Conservation (phyloP, 2,329 filamentous ascomycete genomes). For the Alternaria triticimaculans region DNA sequence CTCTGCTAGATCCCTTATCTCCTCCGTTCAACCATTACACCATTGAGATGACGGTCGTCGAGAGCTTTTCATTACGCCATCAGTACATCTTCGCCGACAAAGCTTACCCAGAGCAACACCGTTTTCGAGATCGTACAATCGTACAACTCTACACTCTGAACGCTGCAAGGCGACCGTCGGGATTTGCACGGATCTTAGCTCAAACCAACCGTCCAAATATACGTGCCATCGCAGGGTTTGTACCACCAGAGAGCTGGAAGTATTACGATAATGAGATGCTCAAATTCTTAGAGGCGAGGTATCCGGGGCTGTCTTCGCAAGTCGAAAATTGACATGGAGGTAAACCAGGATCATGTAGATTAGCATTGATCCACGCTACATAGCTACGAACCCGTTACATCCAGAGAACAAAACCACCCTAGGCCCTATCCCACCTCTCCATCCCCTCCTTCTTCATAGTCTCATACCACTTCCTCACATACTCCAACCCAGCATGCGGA, state of each 20-base stretch:
- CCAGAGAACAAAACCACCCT: too few species aligned
- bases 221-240: not conserved
- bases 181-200: not conserved
- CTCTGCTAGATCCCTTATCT: too few species aligned
- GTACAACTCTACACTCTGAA: not conserved
- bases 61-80: too few species aligned
- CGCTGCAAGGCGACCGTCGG: not conserved
- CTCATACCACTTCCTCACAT: conserved; percentile 55
- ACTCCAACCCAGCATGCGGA: conserved; percentile 53
- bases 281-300: not conserved
- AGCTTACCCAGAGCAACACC: too few species aligned
- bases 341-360: too few species aligned
- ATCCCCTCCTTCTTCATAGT: conserved; percentile 42
- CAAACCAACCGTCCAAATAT: not conserved
- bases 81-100: too few species aligned
- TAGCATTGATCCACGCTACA: too few species aligned
- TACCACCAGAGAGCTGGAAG: not conserved
- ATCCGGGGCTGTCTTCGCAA: too few species aligned
- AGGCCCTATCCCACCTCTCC: conserved; percentile 29
- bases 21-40: too few species aligned
- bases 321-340: too few species aligned
- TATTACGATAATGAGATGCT: not conserved
- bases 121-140: not conserved
- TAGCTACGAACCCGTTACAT: too few species aligned
- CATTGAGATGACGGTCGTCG: too few species aligned